Base-by-base conservation (phyloP, 2,329 filamentous ascomycete species). In the Didymella exigua region DNA sequence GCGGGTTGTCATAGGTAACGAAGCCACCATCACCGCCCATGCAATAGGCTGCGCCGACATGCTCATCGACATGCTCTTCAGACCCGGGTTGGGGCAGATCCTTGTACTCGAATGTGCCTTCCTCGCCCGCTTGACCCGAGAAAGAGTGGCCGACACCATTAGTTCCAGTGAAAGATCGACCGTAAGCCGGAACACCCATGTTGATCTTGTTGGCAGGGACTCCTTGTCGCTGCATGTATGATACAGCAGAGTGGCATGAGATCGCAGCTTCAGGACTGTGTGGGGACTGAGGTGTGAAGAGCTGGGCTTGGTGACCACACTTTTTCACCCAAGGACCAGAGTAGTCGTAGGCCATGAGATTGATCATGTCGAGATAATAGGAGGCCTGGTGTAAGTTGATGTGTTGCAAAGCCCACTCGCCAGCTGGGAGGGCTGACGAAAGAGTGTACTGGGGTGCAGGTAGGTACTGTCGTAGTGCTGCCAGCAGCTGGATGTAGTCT, bases 301-400 rank as follows among this genome's bases (percentile, higher is more conserved):
- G 83, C 69, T 92, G 89, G 4, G 89, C 85, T 49, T 93, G 90
- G 71, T 93, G 89, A 6, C 89, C 90, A 40, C 84, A 85, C 53
- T 82, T 82, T 26, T 78, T 71, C 1, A 83, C 84, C 89, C 89
- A 93, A 3, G 84, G 79, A 1, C 90, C 89, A 23, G 84, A 86
- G 68, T 93, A 90, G 73, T 95, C 90, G 74, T 92, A 95, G 1
- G 89, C 84, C 84, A 89, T 91, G 30, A 95, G 77, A 71, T 93
- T 93, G 71, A 95, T 77, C 59, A 87, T 82, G 73, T 93, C 89
- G 30, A 95, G 79, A 62, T 89, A 86, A 40, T 83, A 77, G 44
- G 87, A 82, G 10, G 87, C 84, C 52, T 80, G 77, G 19, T 74
- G 76, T 10, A 93, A 77, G 68, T 92, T 84, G 69, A 93, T 89